A percentile compares a stretch with the other conserved stretches of the same genome.
phyloP scores from a whole-genome alignment of 2,329 filamentous ascomycete genomes.

The Grosmannia clavigera region DNA sequence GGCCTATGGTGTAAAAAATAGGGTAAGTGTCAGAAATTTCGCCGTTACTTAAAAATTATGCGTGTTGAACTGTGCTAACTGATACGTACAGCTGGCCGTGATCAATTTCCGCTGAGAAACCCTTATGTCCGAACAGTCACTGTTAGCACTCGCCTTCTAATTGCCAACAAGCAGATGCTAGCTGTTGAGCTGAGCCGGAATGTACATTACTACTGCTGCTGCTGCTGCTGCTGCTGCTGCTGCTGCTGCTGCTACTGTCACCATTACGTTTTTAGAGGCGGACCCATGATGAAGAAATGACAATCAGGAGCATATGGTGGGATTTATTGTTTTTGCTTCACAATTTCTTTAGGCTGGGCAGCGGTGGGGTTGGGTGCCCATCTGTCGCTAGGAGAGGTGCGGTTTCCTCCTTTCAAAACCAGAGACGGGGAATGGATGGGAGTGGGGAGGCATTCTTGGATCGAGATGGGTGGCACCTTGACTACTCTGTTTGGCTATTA shows the following conservation, averaged over 20 bases:
- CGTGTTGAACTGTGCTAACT: neutral
- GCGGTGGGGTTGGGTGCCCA: neutral
- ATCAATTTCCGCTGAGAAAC: conserved; percentile 12
- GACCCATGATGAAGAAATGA: conserved; percentile 11
- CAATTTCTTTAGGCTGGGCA: neutral
- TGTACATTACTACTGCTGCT: conserved; percentile 2
- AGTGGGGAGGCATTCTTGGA: neutral
- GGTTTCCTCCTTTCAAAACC: neutral
- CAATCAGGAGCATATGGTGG: conserved; percentile 6
- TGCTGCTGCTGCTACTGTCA: neutral
- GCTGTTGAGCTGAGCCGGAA: neutral
- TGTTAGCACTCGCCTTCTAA: neutral
- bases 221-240: neutral
- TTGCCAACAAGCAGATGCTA: neutral
- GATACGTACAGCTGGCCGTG: conserved; percentile 11
- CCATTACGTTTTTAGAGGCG: conserved; percentile 3
- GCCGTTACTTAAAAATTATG: neutral
- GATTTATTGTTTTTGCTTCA: conserved; percentile 1
- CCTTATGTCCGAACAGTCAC: neutral
- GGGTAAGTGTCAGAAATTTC: conserved; percentile 30
- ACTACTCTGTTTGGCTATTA: neutral
- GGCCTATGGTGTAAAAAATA: conserved; percentile 50
- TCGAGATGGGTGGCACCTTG: neutral
- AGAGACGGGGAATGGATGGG: neutral
- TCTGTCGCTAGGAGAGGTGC: neutral